Conservation (phyloP, 169 alveolate genomes). For the Amoebophrya sp. region DNA sequence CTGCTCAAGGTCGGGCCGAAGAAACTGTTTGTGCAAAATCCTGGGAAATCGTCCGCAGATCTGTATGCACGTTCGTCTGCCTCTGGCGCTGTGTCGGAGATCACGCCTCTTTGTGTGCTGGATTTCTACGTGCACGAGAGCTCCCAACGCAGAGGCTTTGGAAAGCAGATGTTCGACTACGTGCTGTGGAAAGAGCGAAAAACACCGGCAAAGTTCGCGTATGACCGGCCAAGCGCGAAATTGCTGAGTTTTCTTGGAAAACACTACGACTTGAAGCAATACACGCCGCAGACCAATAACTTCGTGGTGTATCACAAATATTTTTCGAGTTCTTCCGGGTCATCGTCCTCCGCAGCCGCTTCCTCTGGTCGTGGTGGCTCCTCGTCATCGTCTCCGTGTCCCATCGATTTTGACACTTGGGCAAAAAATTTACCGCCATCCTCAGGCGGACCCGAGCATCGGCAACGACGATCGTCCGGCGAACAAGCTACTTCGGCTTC, state of each 20-base stretch:
- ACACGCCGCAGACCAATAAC: slow-evolving; percentile 67
- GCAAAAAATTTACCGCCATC: too few species aligned
- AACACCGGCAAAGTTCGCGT: slow-evolving; percentile 50
- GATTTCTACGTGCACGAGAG: slow-evolving; percentile 76
- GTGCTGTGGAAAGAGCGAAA: background rate
- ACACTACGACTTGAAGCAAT: slow-evolving; percentile 59
- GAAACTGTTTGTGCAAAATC: background rate
- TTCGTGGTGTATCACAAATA: slow-evolving; percentile 63
- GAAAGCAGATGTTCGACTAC: slow-evolving; percentile 51
- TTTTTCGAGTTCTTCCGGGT: too few species aligned
- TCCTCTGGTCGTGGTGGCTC: too few species aligned
- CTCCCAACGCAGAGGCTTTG: slow-evolving; percentile 66
- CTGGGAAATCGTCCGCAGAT: background rate
- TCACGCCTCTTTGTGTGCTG: slow-evolving; percentile 67
- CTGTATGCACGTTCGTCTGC: background rate
- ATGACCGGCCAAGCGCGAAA: slow-evolving; percentile 71
- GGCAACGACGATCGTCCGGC: too few species aligned
- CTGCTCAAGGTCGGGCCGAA: background rate
- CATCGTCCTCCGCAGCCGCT: too few species aligned
- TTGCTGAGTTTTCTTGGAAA: slow-evolving; percentile 58
- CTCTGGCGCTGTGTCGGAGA: slow-evolving; percentile 43
- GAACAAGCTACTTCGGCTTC: too few species aligned
- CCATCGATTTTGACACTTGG: too few species aligned
- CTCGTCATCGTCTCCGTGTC: too few species aligned
- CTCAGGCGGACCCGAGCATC: too few species aligned